A percentile compares a stretch with the other conserved stretches of the same genome.
Conservation (phyloP, 768 basidiomycete genomes). For the Amyloporia xantha region DNA sequence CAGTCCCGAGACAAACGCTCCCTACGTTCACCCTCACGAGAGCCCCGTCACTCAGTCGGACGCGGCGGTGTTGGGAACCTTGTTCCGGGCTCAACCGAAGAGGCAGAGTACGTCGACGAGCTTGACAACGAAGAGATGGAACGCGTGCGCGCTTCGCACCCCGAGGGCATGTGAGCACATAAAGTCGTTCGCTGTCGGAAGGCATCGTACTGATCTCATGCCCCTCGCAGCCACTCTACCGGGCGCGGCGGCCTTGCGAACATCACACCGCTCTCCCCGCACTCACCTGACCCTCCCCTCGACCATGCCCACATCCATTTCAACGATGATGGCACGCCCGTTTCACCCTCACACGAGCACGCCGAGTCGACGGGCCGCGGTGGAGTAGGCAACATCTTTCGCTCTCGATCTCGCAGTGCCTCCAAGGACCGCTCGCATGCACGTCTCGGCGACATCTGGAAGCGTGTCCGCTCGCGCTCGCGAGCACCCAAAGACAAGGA, state of each 20-base stretch:
- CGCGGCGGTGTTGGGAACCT: constrained; percentile 65
- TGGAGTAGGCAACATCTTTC: constrained; percentile 52
- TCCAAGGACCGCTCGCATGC: constrained; percentile 15
- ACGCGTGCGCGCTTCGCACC: constrained; percentile 17
- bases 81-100: constrained; percentile 21
- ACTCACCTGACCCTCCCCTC: constrained; percentile 15
- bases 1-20: constrained; percentile 36
- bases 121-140: constrained; percentile 32
- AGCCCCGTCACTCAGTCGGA: constrained; percentile 42
- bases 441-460: constrained; percentile 17
- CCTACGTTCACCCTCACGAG: constrained; percentile 36
- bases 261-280: constrained; percentile 29
- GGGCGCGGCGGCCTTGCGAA: constrained; percentile 69
- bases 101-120: constrained; percentile 22
- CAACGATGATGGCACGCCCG: constrained; percentile 1
- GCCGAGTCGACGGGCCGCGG: constrained; percentile 39
- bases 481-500: constrained; percentile 1
- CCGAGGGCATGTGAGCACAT: constrained; percentile 40
- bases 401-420: constrained; percentile 27
- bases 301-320: no score
- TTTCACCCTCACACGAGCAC: background rate
- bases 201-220: no score
- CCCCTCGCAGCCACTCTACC: constrained; percentile 61
- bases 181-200: no score
- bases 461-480: constrained; percentile 8